These are phyloP conservation scores for Venturia effusa DNA, from an alignment of 2,329 filamentous ascomycete genomes.

Conservation along the genomic window DNA sequence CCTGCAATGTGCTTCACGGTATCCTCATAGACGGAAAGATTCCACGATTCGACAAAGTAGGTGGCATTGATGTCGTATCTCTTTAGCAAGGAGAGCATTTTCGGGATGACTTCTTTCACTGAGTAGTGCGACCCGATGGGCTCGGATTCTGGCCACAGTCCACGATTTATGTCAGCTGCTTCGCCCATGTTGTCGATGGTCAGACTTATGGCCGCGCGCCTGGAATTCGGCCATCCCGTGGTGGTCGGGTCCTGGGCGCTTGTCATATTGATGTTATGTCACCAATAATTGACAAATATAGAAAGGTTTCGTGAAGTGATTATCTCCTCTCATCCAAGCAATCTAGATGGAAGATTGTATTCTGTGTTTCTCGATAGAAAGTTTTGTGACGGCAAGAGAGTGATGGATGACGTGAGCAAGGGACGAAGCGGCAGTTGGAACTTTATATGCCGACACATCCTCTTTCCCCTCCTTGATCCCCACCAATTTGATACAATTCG, in stretches of 20 bases:
- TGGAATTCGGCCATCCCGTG: conserved; percentile 19
- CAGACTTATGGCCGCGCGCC: conserved; percentile 19
- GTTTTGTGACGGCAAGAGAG: not conserved
- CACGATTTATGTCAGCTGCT: conserved; percentile 22
- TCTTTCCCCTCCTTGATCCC: not conserved
- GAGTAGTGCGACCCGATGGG: conserved; percentile 21
- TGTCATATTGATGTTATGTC: too few relatives aligned
- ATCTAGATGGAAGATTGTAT: not conserved
- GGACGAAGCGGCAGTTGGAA: not conserved
- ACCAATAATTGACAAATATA: too few relatives aligned
- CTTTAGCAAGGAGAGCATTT: conserved; percentile 18
- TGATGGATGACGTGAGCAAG: not conserved
- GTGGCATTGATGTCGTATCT: conserved; percentile 20
- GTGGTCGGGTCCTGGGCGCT: too few relatives aligned
- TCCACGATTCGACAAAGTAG: conserved; percentile 25
- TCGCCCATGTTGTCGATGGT: conserved; percentile 27
- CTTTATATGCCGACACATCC: not conserved
- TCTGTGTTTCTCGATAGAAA: not conserved
- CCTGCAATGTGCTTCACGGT: conserved; percentile 16
- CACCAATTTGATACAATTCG: not conserved
- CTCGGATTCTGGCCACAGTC: conserved; percentile 18
- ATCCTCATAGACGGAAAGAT: conserved; percentile 18
- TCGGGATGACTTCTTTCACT: conserved; percentile 19
- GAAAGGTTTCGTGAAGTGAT: too few relatives aligned
- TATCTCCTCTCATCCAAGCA: too few relatives aligned